Evolutionary conservation across 805 yeast species (phyloP), one percentile per base, ranked within the genome.

Genomic region (Monosporozyma unispora): DNA sequence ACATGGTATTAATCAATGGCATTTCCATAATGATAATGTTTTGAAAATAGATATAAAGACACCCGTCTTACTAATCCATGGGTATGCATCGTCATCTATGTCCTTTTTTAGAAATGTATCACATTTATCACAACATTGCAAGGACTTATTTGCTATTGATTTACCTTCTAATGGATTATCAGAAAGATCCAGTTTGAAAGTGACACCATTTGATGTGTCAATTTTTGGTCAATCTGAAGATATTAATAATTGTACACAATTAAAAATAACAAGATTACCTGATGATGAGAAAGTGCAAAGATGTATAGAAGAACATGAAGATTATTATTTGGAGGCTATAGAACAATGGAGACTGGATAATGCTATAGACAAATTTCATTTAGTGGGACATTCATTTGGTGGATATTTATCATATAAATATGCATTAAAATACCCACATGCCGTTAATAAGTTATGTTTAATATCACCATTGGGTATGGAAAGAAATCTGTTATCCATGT

Each of bases 31-130:
- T 44, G 35, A 46, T 5, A 41, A 31, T 12, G 55, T 55, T 2
- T 14, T 18, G 6, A 16, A 14, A 19, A 12, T 9, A 4, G 39
- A 18, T 3, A 46, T 67, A 6, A 47, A 47, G 5, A 61, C 63
- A 2, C 74, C 75, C 1, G 62, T 71, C 1, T 57, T 91, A 2
- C 66, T 91, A 52, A 68, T 91, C 3, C 99, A 91, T 66, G 99
- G 98, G 0, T 89, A 87, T 61, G 96, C 95, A 1, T 95, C 98
- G 0, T 86, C 95, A 2, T 76, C 89, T 14, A 90, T 95, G 16
- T 80, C 87, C 49, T 91, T 81, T 57, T 76, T 82, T 58, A 79
- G 84, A 53, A 90, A 87, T 60, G 77, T 86, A 54, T 77, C 75
- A 41, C 72, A 66, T 0, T 63, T 84, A 43, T 62, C 77, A 3